Evolutionary conservation across 306 rosid species (phyloP).

Genomic region (Cicer pinnatifidum): DNA sequence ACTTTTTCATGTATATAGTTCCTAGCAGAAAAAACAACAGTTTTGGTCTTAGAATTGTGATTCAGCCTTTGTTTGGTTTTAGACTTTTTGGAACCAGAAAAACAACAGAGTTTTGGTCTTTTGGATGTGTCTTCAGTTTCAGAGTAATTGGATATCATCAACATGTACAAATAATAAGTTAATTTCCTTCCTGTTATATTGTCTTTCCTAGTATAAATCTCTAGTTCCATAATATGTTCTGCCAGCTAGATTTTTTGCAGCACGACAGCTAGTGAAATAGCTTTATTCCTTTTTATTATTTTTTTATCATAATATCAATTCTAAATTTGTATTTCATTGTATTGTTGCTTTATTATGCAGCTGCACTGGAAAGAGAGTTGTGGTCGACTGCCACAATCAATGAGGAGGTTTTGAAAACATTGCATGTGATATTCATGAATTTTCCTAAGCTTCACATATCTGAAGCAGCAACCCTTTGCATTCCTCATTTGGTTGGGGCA

Average conservation of each 20-base stretch:
- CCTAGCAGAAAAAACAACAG: not conserved
- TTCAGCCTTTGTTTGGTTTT: slow-evolving; percentile 38
- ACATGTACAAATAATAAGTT: slow-evolving; percentile 26
- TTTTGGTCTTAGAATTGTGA: not conserved
- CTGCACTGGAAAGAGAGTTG: slow-evolving; percentile 90
- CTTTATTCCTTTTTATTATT: not conserved
- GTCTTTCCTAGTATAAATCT: slow-evolving; percentile 23
- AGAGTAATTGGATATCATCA: slow-evolving; percentile 28
- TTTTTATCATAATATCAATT: not conserved
- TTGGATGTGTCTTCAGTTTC: slow-evolving; percentile 24
- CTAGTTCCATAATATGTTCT: not conserved
- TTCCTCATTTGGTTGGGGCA: slow-evolving; percentile 93
- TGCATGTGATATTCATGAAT: slow-evolving; percentile 85
- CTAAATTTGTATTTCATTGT: slow-evolving; percentile 16
- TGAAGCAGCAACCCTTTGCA: slow-evolving; percentile 94
- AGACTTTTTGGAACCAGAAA: slow-evolving; percentile 31
- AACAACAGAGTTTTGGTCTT: slow-evolving; percentile 6
- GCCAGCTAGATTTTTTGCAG: slow-evolving; percentile 17
- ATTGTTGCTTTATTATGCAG: slow-evolving; percentile 60
- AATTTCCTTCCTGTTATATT: slow-evolving; percentile 23
- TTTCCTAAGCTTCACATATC: slow-evolving; percentile 92
- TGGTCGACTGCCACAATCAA: slow-evolving; percentile 92
- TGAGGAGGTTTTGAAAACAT: slow-evolving; percentile 89
- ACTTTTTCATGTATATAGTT: not conserved
- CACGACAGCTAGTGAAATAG: slow-evolving; percentile 5